Conservation (phyloP, 1,139 yeast genomes). For the Suhomyces bokatorum region DNA sequence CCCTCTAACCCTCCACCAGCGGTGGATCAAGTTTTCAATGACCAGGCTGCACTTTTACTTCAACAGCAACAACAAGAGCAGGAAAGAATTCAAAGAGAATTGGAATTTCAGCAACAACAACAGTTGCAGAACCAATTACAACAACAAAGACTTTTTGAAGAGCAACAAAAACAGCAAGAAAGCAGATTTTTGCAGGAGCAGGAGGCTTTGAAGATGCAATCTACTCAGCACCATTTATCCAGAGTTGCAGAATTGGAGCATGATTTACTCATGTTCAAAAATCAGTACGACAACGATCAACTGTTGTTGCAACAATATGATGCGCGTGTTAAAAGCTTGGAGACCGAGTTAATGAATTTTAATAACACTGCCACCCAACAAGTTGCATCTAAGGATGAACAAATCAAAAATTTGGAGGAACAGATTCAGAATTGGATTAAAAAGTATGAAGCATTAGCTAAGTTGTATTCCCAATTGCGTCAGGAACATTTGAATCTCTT, state of each 20-base stretch:
- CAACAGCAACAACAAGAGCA: slow-evolving; percentile 63
- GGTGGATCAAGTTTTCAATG: slow-evolving; percentile 44
- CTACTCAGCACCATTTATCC: slow-evolving; percentile 76
- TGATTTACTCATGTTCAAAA: slow-evolving; percentile 71
- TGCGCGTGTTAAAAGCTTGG: slow-evolving; percentile 78
- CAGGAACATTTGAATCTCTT: slow-evolving; percentile 86
- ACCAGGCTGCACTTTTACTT: slow-evolving; percentile 45
- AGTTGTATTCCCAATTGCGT: slow-evolving; percentile 84
- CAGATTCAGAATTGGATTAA: slow-evolving; percentile 79
- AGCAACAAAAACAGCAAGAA: slow-evolving; percentile 71
- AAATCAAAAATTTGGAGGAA: slow-evolving; percentile 66
- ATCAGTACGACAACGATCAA: slow-evolving; percentile 87
- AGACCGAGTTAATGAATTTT: slow-evolving; percentile 64
- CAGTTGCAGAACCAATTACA: slow-evolving; percentile 52
- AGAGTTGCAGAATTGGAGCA: slow-evolving; percentile 81
- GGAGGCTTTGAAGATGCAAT: slow-evolving; percentile 65
- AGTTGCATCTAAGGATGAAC: slow-evolving; percentile 75
- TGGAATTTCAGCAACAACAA: slow-evolving; percentile 46
- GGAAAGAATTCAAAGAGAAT: slow-evolving; percentile 64
- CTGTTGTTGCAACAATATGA: slow-evolving; percentile 84
- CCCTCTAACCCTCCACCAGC: slow-evolving; percentile 36
- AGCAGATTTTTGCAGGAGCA: slow-evolving; percentile 49
- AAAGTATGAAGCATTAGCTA: slow-evolving; percentile 88
- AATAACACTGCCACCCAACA: slow-evolving; percentile 73
- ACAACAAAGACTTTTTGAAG: slow-evolving; percentile 65